Percentiles rank a stretch among this genome's conserved stretches.
phyloP scores from a whole-genome alignment of 306 rosid genomes.

The Quercus cerris region DNA sequence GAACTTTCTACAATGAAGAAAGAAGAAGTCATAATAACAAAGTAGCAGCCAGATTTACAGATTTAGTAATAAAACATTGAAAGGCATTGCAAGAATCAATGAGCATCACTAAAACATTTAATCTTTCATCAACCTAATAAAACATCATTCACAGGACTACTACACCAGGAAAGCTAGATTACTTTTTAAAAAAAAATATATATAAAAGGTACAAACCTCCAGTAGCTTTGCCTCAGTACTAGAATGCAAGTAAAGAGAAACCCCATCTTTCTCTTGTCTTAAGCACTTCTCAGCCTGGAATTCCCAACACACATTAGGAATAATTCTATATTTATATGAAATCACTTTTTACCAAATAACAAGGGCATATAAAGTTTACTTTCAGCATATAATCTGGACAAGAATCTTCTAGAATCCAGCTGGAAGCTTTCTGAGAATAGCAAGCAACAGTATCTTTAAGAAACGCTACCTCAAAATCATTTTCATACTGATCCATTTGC shows the following conservation, averaged over 20 bases:
- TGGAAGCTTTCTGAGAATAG: constrained; percentile 49
- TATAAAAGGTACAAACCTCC: background rate
- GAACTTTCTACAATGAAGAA: constrained; percentile 58
- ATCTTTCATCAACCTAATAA: background rate
- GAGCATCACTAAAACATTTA: background rate
- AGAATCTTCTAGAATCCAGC: constrained; percentile 56
- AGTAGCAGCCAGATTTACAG: background rate
- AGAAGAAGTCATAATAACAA: background rate
- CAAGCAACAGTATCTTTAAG: constrained; percentile 42
- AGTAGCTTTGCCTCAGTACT: constrained; percentile 44
- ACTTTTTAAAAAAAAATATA: too few species aligned
- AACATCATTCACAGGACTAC: background rate
- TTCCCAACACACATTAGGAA: background rate
- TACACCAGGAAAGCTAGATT: background rate
- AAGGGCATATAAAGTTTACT: constrained; percentile 17
- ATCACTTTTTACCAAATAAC: background rate
- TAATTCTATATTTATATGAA: background rate
- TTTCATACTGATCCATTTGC: constrained; percentile 44
- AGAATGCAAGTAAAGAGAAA: constrained; percentile 34
- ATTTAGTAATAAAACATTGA: background rate
- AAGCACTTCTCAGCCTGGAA: constrained; percentile 49
- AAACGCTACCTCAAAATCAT: constrained; percentile 51
- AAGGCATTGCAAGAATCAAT: background rate
- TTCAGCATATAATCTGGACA: constrained; percentile 52
- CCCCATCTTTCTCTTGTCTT: constrained; percentile 46